Conservation (phyloP, 805 yeast genomes). For the Vanderwaltozyma tropicalis region DNA sequence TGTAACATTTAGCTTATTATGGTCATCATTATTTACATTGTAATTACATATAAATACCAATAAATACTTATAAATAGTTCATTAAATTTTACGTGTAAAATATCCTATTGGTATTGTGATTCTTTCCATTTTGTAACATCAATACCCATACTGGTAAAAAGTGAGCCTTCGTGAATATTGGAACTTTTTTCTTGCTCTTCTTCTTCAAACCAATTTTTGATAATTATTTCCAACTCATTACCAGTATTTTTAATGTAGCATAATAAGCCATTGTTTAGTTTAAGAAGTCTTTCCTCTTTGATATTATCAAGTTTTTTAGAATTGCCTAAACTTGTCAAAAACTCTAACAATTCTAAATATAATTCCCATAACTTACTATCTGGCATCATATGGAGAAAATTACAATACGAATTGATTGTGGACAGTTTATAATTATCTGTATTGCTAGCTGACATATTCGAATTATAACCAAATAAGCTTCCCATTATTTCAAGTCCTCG, state of each 20-base stretch:
- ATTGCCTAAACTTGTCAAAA: conserved; percentile 10
- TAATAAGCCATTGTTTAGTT: conserved; percentile 25
- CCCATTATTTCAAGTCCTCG: conserved; percentile 19
- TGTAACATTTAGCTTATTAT: too few relatives aligned
- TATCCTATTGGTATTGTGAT: not conserved
- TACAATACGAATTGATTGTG: not conserved
- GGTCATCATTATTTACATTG: too few relatives aligned
- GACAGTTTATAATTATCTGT: not conserved
- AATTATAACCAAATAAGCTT: conserved; percentile 4
- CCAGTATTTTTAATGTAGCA: conserved; percentile 21
- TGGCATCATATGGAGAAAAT: conserved; percentile 16
- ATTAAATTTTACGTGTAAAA: too few relatives aligned
- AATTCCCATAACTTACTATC: conserved; percentile 19
- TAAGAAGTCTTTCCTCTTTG: conserved; percentile 22
- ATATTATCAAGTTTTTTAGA: conserved; percentile 9
- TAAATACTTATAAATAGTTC: not conserved
- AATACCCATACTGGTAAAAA: conserved; percentile 16
- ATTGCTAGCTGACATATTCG: not conserved
- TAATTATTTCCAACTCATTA: conserved; percentile 11
- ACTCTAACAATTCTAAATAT: conserved; percentile 15
- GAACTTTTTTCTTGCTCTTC: conserved; percentile 1
- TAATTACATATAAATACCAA: not conserved
- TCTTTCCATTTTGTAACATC: conserved; percentile 9
- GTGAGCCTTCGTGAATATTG: conserved; percentile 1
- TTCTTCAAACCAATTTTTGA: conserved; percentile 25